Conservation (phyloP, 176 grass and related monocot species). For the Carex parvula region DNA sequence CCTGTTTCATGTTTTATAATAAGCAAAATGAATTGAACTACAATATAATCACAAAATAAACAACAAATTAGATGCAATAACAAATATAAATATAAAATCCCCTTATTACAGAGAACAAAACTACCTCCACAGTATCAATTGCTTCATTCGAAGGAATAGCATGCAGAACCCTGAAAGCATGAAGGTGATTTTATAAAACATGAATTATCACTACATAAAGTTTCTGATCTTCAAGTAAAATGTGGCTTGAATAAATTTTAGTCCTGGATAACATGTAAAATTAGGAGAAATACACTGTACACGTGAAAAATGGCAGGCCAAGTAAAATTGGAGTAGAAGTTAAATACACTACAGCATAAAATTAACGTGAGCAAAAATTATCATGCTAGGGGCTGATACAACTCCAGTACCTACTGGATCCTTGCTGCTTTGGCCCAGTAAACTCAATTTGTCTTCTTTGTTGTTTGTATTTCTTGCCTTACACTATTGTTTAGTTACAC, state of each 20-base stretch:
- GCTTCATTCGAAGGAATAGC: constrained; percentile 85
- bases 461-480: not conserved
- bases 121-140: constrained; percentile 82
- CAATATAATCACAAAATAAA: not conserved
- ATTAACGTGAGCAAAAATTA: not conserved
- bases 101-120: constrained; percentile 26
- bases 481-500: not conserved
- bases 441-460: not conserved
- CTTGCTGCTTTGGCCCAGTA: not conserved
- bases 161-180: constrained; percentile 62
- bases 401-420: not conserved
- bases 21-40: constrained; percentile 16
- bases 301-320: not conserved
- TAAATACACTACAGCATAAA: constrained; percentile 4
- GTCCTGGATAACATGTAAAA: not conserved
- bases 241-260: no score
- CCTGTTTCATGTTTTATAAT: constrained; percentile 47
- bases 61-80: constrained; percentile 2
- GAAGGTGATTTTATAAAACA: not conserved
- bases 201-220: not conserved
- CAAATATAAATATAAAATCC: not conserved
- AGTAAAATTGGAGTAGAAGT: not conserved
- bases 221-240: not conserved
- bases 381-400: not conserved
- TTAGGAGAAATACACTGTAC: not conserved